Evolutionary conservation across 2,329 filamentous ascomycete genomes (phyloP), one percentile per base, ranked within the genome.

Genomic region (Fusarium euwallaceae): DNA sequence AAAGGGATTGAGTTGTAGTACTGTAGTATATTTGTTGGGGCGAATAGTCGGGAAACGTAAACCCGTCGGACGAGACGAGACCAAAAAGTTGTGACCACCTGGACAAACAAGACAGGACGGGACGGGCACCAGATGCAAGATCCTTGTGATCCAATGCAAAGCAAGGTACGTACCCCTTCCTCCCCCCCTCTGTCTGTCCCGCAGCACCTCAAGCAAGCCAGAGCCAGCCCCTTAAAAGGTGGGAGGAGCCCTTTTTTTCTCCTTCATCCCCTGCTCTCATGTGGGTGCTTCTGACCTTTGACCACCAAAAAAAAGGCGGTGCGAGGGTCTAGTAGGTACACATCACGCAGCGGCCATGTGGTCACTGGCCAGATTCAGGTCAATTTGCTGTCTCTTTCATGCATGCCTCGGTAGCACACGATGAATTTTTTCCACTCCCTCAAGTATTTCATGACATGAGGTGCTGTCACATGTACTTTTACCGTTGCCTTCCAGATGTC

Each of bases 81-180:
- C 72, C 61, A 76, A 76, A 58, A 75, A 76, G 73, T 76, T 76
- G 73, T 76, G 73, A 76, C 73, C 73, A 76, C 73, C 73, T 76
- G 73, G 73, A 76, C 73, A 74, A 71, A 75, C 66, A 59, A 64
- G 59, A 64, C 59, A 65, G 45, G 55, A 41, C 22, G 45, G 45
- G 22, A 43, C 41, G 32, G 34, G 3, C 29, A 29, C 14, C 36
- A 24, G 43, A 69, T 67, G 63, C 64, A 61, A 69, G 73, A 76
- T 75, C 73, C 73, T 71, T 75, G 73, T 75, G 73, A 32, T 32
- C 29, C 29, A 64, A 64, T 70, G 59, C 43, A 55, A 55, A 20
- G 22, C 43, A 67, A 29, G 73, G 73, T 75, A 75, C 72, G 72
- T 75, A 75, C 72, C 43, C 16, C 3, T 22, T 22, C 27, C 27